Percentiles rank a stretch among this genome's conserved stretches.
Evolutionary conservation across 805 yeast genomes (phyloP).

Genomic region (Vanderwaltozyma tropicalis): DNA sequence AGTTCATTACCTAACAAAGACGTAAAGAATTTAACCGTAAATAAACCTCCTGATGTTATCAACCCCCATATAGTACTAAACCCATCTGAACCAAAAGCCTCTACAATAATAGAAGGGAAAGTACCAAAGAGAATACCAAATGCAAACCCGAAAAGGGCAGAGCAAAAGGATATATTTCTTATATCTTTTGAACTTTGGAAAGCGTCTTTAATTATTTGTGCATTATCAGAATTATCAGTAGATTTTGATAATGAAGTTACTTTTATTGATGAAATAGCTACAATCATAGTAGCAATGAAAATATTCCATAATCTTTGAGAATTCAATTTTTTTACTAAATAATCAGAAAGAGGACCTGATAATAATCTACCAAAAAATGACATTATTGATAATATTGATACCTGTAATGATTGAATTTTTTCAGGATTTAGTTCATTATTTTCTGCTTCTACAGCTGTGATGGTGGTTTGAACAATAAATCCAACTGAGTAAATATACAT

Average conservation of each 20-base stretch:
- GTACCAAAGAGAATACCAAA: slow-evolving; percentile 67
- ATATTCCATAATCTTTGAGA: slow-evolving; percentile 62
- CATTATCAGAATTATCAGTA: background rate
- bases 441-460: slow-evolving; percentile 20
- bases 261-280: slow-evolving; percentile 29
- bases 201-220: too few species aligned
- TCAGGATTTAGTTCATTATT: slow-evolving; percentile 25
- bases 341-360: slow-evolving; percentile 59
- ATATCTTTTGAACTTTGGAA: too few species aligned
- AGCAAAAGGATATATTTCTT: slow-evolving; percentile 35
- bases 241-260: slow-evolving; percentile 1
- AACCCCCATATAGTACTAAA: slow-evolving; percentile 74
- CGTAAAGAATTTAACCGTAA: slow-evolving; percentile 44
- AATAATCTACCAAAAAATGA: slow-evolving; percentile 56
- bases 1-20: slow-evolving; percentile 46
- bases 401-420: slow-evolving; percentile 58
- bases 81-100: slow-evolving; percentile 52
- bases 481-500: slow-evolving; percentile 68
- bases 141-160: slow-evolving; percentile 49
- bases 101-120: slow-evolving; percentile 70
- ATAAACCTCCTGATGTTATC: slow-evolving; percentile 58
- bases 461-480: slow-evolving; percentile 47
- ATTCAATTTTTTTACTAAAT: slow-evolving; percentile 39
- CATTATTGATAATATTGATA: slow-evolving; percentile 51
- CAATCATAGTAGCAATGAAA: slow-evolving; percentile 31